Percentiles rank a stretch among this genome's conserved stretches.
These are phyloP conservation scores for Leccinum fibrillosum DNA, from an alignment of 768 basidiomycete species.

Conservation along the genomic window DNA sequence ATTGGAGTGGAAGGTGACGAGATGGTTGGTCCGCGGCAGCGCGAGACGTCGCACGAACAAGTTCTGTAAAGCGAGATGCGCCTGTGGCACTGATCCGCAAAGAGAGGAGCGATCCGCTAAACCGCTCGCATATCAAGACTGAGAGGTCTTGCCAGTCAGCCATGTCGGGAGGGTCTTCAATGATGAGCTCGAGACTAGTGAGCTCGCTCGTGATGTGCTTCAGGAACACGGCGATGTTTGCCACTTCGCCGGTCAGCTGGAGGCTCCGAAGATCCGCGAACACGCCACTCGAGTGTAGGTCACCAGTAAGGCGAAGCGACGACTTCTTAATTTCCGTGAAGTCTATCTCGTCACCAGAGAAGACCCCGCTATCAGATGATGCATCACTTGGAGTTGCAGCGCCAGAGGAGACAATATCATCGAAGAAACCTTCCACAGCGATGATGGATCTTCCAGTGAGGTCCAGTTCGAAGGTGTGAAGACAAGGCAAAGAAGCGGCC, in stretches of 20 bases:
- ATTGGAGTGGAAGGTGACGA: constrained; percentile 58
- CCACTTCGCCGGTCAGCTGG: constrained; percentile 66
- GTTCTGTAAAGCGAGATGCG: constrained; percentile 74
- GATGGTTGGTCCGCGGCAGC: constrained; percentile 53
- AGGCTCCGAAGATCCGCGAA: constrained; percentile 59
- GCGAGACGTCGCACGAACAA: constrained; percentile 72
- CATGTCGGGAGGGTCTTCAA: constrained; percentile 75
- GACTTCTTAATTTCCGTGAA: constrained; percentile 75
- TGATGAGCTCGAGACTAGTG: constrained; percentile 66
- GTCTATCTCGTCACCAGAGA: constrained; percentile 74
- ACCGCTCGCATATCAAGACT: constrained; percentile 57
- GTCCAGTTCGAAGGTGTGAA: constrained; percentile 68
- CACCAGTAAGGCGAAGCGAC: constrained; percentile 59
- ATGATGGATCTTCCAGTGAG: constrained; percentile 63
- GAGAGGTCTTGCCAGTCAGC: constrained; percentile 77
- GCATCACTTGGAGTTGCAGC: constrained; percentile 66
- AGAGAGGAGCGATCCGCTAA: constrained; percentile 55
- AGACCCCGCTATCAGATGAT: constrained; percentile 74
- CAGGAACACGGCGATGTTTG: constrained; percentile 69
- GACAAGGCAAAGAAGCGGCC: constrained; percentile 59
- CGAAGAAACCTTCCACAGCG: constrained; percentile 80
- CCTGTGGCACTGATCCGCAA: constrained; percentile 64
- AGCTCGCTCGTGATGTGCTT: constrained; percentile 65
- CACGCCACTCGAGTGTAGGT: constrained; percentile 51
- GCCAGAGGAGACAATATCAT: constrained; percentile 66